Conservation (phyloP, 257 asterid species). For the Ehretia macrophylla region DNA sequence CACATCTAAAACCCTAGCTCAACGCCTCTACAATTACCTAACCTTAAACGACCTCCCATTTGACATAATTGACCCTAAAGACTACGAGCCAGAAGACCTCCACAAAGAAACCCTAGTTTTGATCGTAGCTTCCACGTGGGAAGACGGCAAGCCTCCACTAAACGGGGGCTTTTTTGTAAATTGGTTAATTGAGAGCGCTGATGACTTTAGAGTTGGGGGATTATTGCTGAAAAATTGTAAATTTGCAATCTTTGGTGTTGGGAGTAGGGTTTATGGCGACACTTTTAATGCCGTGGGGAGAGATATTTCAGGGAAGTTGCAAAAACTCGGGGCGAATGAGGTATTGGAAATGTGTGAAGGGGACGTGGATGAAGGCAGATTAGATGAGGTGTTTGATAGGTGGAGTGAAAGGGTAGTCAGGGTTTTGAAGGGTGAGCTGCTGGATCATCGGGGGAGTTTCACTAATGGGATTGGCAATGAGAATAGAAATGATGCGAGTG, state of each 20-base stretch:
- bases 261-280: slow-evolving; percentile 71
- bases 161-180: slow-evolving; percentile 74
- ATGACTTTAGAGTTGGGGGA: slow-evolving; percentile 90
- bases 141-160: slow-evolving; percentile 64
- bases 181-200: slow-evolving; percentile 88
- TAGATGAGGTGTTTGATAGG: slow-evolving; percentile 66
- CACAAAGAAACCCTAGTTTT: slow-evolving; percentile 54
- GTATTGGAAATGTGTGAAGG: slow-evolving; percentile 65
- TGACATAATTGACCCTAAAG: slow-evolving; percentile 71
- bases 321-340: slow-evolving; percentile 74
- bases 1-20: slow-evolving; percentile 87
- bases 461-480: slow-evolving; percentile 33
- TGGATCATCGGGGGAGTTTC: slow-evolving; percentile 22
- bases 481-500: slow-evolving; percentile 49
- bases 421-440: slow-evolving; percentile 43
- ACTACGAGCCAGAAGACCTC: slow-evolving; percentile 90
- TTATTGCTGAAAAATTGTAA: slow-evolving; percentile 56
- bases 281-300: slow-evolving; percentile 65
- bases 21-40: slow-evolving; percentile 57
- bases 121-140: slow-evolving; percentile 90
- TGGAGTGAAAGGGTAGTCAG: slow-evolving; percentile 65
- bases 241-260: slow-evolving; percentile 86
- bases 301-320: slow-evolving; percentile 43
- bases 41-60: slow-evolving; percentile 42
- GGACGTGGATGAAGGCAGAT: slow-evolving; percentile 65